phyloP scores from a whole-genome alignment of 208 protist genomes.

The Kentomonas sorsogonicus region DNA sequence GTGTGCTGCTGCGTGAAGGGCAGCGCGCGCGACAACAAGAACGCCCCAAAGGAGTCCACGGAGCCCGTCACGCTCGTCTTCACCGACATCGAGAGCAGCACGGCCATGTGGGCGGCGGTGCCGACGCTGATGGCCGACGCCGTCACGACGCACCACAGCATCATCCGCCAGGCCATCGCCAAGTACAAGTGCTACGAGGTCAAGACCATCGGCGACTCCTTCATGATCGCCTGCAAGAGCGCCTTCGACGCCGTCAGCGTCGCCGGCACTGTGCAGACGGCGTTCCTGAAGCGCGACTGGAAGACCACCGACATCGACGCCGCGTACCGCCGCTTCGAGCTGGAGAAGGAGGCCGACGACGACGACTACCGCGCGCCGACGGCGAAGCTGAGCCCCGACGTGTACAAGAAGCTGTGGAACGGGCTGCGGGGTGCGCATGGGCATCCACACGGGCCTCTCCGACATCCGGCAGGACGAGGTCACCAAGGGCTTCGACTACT shows the following conservation, averaged over 20 bases:
- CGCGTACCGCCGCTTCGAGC: conserved; percentile 43
- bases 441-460: conserved; percentile 59
- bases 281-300: conserved; percentile 53
- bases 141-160: conserved; percentile 55
- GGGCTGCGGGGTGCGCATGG: conserved; percentile 52
- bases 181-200: conserved; percentile 78
- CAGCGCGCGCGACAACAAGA: conserved; percentile 31
- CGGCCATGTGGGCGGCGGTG: conserved; percentile 62
- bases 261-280: conserved; percentile 39
- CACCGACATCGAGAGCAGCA: conserved; percentile 79
- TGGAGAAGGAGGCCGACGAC: conserved; percentile 14
- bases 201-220: conserved; percentile 83
- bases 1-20: conserved; percentile 8
- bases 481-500: conserved; percentile 74
- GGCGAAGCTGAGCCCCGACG: conserved; percentile 24
- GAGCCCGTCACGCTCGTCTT: conserved; percentile 62
- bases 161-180: conserved; percentile 53
- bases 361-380: conserved; percentile 19
- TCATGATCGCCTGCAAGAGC: conserved; percentile 75
- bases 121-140: conserved; percentile 59
- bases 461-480: conserved; percentile 54
- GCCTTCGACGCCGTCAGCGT: conserved; percentile 32
- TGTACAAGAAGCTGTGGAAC: conserved; percentile 30
- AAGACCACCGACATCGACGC: conserved; percentile 31
- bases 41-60: conserved; percentile 33